These are phyloP conservation scores for Limnanthes douglasii DNA, from an alignment of 345 rosid species.

Conservation along the genomic window DNA sequence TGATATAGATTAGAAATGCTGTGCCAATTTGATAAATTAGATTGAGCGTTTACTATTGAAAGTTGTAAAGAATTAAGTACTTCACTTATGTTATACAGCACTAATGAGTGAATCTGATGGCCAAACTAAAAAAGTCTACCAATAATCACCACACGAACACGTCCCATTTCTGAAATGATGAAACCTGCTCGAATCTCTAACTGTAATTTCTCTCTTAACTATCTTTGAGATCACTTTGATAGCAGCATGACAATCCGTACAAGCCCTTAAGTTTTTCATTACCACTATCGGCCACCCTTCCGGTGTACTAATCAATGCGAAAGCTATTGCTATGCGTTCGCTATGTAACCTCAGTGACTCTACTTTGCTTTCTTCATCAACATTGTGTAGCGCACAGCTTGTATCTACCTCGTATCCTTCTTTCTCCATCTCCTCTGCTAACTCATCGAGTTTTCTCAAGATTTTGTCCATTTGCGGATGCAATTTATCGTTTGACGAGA, in stretches of 20 bases:
- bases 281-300: conserved; percentile 59
- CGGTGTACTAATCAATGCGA: conserved; percentile 65
- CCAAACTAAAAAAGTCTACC: too few species aligned
- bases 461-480: conserved; percentile 49
- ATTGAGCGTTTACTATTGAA: too few species aligned
- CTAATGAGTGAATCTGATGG: too few species aligned
- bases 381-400: conserved; percentile 51
- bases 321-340: conserved; percentile 73
- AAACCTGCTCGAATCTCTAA: conserved; percentile 83
- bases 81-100: too few species aligned
- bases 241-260: conserved; percentile 76
- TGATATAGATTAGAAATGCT: too few species aligned
- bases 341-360: conserved; percentile 74
- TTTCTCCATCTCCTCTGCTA: conserved; percentile 39
- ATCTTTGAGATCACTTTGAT: conserved; percentile 76
- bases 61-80: too few species aligned
- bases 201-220: conserved; percentile 57
- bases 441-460: conserved; percentile 26
- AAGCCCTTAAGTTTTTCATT: conserved; percentile 79
- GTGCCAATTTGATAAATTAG: too few species aligned
- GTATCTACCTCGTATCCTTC: conserved; percentile 74
- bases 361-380: conserved; percentile 37
- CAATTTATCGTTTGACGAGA: conserved; percentile 43
- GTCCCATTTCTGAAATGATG: conserved; percentile 66
- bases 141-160: conserved; percentile 76